These are phyloP conservation scores for Choiromyces venosus DNA, from an alignment of 495 filamentous ascomycete species.

Conservation along the genomic window DNA sequence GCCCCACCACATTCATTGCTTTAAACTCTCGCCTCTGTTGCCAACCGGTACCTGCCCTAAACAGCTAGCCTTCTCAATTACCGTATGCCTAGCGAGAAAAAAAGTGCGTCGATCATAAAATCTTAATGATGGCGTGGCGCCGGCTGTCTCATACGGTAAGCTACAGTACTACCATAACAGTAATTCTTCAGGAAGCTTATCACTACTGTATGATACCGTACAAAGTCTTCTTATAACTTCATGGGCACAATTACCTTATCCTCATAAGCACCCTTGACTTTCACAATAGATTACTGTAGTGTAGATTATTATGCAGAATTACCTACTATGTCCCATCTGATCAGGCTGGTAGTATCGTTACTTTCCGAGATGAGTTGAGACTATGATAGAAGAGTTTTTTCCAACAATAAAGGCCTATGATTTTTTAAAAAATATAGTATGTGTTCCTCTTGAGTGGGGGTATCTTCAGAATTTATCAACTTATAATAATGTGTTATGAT, in stretches of 20 bases:
- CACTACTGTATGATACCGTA: too few species aligned
- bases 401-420: background rate
- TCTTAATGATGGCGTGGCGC: background rate
- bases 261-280: background rate
- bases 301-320: background rate
- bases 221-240: background rate
- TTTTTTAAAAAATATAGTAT: background rate
- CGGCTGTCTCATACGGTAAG: background rate
- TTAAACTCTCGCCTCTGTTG: constrained; percentile 18
- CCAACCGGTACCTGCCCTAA: constrained; percentile 28
- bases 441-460: background rate
- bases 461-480: background rate
- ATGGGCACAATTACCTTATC: background rate
- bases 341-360: background rate
- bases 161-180: too few species aligned
- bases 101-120: constrained; percentile 15
- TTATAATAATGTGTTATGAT: background rate
- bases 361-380: background rate
- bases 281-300: background rate
- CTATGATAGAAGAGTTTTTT: background rate
- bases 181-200: background rate
- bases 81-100: background rate
- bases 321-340: background rate
- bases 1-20: background rate
- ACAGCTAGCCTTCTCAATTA: constrained; percentile 17